phyloP scores from a whole-genome alignment of 2,329 filamentous ascomycete genomes.

The Exophiala viscosa region DNA sequence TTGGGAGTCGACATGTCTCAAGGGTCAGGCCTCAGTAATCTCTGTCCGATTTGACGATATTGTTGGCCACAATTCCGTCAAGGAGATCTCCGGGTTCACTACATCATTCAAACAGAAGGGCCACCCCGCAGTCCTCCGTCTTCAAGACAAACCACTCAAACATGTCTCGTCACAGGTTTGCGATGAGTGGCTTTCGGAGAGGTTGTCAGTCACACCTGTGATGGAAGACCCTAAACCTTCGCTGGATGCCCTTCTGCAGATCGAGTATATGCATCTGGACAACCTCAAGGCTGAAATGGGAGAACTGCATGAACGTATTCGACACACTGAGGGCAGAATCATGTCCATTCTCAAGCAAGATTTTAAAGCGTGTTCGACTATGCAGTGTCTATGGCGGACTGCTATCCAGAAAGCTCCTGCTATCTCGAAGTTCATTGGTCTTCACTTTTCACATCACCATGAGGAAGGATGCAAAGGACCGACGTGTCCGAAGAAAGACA shows the following conservation, averaged over 20 bases:
- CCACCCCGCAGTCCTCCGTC: constrained; percentile 30
- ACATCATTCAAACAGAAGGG: constrained; percentile 32
- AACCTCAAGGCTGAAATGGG: constrained; percentile 29
- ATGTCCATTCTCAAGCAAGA: constrained; percentile 31
- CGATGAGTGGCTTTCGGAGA: constrained; percentile 26
- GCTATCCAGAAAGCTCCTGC: constrained; percentile 32
- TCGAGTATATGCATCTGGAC: constrained; percentile 30
- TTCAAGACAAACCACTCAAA: constrained; percentile 28
- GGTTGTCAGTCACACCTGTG: constrained; percentile 9
- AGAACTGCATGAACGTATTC: constrained; percentile 29
- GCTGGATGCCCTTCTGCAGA: constrained; percentile 22
- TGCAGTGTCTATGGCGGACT: constrained; percentile 33
- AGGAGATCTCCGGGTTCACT: constrained; percentile 32
- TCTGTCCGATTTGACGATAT: constrained; percentile 30
- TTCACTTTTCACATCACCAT: constrained; percentile 29
- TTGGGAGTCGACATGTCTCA: constrained; percentile 32
- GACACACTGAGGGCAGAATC: constrained; percentile 30
- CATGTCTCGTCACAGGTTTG: constrained; percentile 24
- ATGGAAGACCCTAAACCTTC: background rate
- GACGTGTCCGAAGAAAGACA: constrained; percentile 1
- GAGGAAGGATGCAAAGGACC: constrained; percentile 12
- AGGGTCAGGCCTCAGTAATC: constrained; percentile 31
- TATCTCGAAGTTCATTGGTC: constrained; percentile 30
- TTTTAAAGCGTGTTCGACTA: constrained; percentile 28
- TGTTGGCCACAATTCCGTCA: constrained; percentile 23